phyloP scores from a whole-genome alignment of 352 stramenopile species.

The Phytopythium vexans region DNA sequence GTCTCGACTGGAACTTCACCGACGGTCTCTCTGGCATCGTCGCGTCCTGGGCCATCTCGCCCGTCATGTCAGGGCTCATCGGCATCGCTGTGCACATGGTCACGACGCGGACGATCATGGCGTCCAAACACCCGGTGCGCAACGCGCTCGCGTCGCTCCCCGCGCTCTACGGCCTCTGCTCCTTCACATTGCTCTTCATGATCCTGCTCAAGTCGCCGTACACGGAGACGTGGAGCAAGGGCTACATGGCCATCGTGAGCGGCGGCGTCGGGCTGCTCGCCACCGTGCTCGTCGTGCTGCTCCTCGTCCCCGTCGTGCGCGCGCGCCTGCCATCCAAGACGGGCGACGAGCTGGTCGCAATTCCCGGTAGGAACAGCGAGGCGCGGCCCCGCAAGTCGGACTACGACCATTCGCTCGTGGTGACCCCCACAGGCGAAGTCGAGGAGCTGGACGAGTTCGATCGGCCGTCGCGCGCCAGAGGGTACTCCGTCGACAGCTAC shows the following conservation, averaged over 20 bases:
- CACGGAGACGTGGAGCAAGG: constrained; percentile 6
- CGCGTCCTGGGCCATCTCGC: constrained; percentile 65
- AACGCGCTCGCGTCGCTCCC: constrained; percentile 35
- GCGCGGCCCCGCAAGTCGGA: neutral
- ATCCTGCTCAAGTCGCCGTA: constrained; percentile 20
- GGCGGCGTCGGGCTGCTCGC: constrained; percentile 1
- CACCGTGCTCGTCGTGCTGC: constrained; percentile 4
- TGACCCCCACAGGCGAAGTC: no score
- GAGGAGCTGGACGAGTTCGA: constrained; percentile 2
- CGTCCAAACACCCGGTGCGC: constrained; percentile 12
- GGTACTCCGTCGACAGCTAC: constrained; percentile 1
- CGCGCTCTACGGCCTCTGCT: constrained; percentile 21
- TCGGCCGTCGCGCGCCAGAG: no score
- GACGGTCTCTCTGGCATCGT: constrained; percentile 49
- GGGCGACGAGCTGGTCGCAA: constrained; percentile 7
- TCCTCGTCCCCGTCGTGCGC: constrained; percentile 24
- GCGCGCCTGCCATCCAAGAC: constrained; percentile 17
- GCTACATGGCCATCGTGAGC: constrained; percentile 7
- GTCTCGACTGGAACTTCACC: constrained; percentile 27
- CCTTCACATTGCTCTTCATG: constrained; percentile 35
- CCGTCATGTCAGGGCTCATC: constrained; percentile 44
- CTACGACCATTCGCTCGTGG: constrained; percentile 1
- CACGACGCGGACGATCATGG: constrained; percentile 40
- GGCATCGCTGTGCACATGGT: constrained; percentile 49
- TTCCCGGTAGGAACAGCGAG: neutral